Evolutionary conservation across 306 rosid genomes (phyloP), one percentile per base, ranked within the genome.

Genomic region (Arachis stenosperma): DNA sequence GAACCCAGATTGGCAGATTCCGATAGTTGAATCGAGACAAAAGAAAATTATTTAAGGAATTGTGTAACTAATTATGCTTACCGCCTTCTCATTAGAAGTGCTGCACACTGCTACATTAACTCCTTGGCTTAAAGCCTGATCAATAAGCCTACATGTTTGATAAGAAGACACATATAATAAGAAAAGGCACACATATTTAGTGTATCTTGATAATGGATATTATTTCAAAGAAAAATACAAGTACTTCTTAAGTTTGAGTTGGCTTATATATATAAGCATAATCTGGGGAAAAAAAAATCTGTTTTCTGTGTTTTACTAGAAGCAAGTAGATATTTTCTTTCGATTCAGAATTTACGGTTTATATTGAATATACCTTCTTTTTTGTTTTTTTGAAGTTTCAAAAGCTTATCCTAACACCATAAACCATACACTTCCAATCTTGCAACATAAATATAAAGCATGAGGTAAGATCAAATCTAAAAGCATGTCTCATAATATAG

Each of bases 81-180:
- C 97, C 99, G 97, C 97, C 89, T 94, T 94, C 91, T 94, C 99
- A 77, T 94, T 94, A 39, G 99, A 94, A 78, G 99, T 91, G 82
- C 99, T 94, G 80, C 99, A 94, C 57, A 94, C 97, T 12, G 99
- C 99, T 63, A 94, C 99, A 61, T 91, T 88, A 79, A 89, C 95
- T 81, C 96, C 99, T 76, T 81, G 89, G 78, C 78, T 12, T 37
- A 94, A 81, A 78, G 99, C 99, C 80, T 94, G 99, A 74, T 94
- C 97, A 60, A 94, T 81, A 79, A 94, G 77, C 92, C 99, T 94
- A 74, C 52, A 81, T 40, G 79, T 78, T 81, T 64, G 29, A 71
- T 30, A 52, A 67, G 39, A 56, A 66, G 47, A 70, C 71, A 75
- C 74, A 78, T 56, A 61, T 9, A 64, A 68, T 69, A 51, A 76